A percentile compares a stretch with the other conserved stretches of the same genome.
These are phyloP conservation scores for Scedosporium boydii DNA, from an alignment of 2,329 filamentous ascomycete genomes.

Conservation along the genomic window DNA sequence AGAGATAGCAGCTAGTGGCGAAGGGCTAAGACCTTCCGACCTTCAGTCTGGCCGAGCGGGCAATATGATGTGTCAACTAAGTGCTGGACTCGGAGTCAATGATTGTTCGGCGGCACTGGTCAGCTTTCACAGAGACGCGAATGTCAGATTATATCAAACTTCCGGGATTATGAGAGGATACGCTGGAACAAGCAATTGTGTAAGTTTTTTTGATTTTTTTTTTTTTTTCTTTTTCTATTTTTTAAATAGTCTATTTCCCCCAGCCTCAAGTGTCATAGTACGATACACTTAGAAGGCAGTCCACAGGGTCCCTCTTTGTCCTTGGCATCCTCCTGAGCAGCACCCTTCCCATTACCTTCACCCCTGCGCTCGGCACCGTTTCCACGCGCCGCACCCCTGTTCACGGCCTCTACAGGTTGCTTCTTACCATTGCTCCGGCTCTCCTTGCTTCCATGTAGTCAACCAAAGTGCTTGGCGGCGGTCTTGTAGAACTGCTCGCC, in stretches of 20 bases:
- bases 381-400: constrained; percentile 13
- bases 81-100: too few relatives aligned
- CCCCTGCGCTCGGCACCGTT: constrained; percentile 10
- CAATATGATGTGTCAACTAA: too few relatives aligned
- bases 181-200: too few relatives aligned
- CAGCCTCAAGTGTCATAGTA: constrained; percentile 39
- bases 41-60: too few relatives aligned
- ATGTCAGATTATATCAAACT: too few relatives aligned
- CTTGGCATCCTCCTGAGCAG: constrained; percentile 30
- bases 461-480: constrained; percentile 62
- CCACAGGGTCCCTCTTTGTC: constrained; percentile 65
- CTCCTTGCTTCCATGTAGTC: constrained; percentile 60
- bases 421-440: constrained; percentile 12
- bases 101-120: too few relatives aligned
- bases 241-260: not conserved
- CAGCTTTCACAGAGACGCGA: too few relatives aligned
- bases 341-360: constrained; percentile 12
- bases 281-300: constrained; percentile 62
- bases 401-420: constrained; percentile 10
- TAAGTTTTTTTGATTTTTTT: not conserved
- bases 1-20: too few relatives aligned
- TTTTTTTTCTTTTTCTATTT: not conserved
- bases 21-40: too few relatives aligned
- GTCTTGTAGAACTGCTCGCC: constrained; percentile 76
- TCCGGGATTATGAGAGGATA: too few relatives aligned